These are phyloP conservation scores for Coniochaeta sp. DNA, from an alignment of 2,329 filamentous ascomycete genomes.

Conservation along the genomic window DNA sequence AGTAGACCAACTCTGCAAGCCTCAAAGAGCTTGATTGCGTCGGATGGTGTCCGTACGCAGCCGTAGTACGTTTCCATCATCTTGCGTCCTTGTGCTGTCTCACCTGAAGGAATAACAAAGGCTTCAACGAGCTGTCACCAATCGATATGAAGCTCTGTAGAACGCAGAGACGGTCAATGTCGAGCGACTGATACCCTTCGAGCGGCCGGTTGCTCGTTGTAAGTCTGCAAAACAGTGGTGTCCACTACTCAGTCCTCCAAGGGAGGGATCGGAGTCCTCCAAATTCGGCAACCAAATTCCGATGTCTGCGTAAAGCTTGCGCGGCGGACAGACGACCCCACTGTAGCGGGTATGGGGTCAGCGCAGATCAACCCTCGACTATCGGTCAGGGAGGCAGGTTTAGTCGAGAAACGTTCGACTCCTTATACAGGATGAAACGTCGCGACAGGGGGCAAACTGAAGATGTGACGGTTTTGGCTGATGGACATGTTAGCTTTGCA, in stretches of 20 bases:
- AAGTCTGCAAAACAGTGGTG: not conserved
- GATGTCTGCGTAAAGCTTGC: conserved; percentile 8
- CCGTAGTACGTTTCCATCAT: conserved; percentile 96
- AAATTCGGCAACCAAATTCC: conserved; percentile 11
- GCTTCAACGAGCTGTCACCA: not conserved
- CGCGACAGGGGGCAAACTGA: conserved; percentile 8
- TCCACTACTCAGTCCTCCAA: not conserved
- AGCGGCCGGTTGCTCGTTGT: not conserved
- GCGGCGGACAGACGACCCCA: conserved; percentile 6
- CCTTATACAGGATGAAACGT: conserved; percentile 12
- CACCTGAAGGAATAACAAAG: not conserved
- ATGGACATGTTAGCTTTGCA: conserved; percentile 9
- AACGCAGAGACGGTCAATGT: not conserved
- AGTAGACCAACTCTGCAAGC: conserved; percentile 84
- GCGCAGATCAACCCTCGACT: conserved; percentile 9
- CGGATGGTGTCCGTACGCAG: conserved; percentile 87
- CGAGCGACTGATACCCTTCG: not conserved
- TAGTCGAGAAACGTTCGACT: conserved; percentile 6
- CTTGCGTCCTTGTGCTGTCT: not conserved
- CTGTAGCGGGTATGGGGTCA: not conserved
- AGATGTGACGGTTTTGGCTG: conserved; percentile 7
- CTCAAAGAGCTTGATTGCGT: conserved; percentile 98
- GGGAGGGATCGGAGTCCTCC: not conserved
- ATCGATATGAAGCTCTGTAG: not conserved
- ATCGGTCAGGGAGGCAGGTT: conserved; percentile 6